Evolutionary conservation across 2,329 filamentous ascomycete genomes (phyloP), one percentile per base, ranked within the genome.

Genomic region (Fusarium tanahbumbuense): DNA sequence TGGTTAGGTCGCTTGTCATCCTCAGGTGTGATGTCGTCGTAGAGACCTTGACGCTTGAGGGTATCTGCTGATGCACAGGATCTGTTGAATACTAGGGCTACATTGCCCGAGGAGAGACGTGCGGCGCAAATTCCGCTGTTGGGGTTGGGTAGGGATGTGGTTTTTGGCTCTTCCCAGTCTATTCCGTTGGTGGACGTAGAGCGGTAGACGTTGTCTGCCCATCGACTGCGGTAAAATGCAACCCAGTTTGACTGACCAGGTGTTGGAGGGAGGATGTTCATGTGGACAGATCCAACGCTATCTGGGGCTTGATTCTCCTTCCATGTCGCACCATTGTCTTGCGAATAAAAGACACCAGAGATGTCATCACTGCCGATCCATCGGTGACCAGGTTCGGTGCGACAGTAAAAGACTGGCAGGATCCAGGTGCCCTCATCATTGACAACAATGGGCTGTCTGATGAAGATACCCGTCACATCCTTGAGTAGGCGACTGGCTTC

Each of bases 281-380:
- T 84, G 62, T 84, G 82, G 0, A 84, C 82, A 5, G 76, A 73
- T 0, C 83, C 83, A 3, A 75, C 73, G 10, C 80, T 81, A 0
- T 80, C 76, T 0, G 78, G 78, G 0, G 83, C 76, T 18, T 74
- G 68, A 4, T 68, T 80, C 62, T 83, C 82, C 0, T 49, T 56
- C 83, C 83, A 84, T 0, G 79, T 81, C 23, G 73, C 54, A 5
- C 83, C 82, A 7, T 75, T 67, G 22, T 84, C 81, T 4, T 67
- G 56, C 3, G 79, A 80, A 44, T 78, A 78, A 9, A 81, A 75
- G 2, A 84, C 64, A 0, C 77, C 79, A 0, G 82, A 82, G 1
- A 82, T 78, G 27, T 84, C 83, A 44, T 84, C 80, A 37, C 78
- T 83, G 1, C 82, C 83, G 4, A 83, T 77, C 83, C 83, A 84